Evolutionary conservation across 129 eudicot species (phyloP), one percentile per base, ranked within the genome.

Genomic region (Helianthus tuberosus): DNA sequence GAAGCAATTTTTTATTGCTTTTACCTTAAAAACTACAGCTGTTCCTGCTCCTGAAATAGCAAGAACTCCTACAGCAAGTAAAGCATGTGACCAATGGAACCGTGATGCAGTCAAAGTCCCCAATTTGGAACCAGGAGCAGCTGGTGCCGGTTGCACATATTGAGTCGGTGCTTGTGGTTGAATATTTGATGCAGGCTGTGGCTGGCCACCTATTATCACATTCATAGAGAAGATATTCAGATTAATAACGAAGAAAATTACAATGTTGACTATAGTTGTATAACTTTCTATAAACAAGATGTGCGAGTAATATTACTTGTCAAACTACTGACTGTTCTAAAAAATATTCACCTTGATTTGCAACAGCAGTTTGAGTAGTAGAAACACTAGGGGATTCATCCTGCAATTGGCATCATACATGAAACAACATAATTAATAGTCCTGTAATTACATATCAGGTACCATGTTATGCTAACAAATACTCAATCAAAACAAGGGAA

Each of bases 21-120:
- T 55, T 82, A 91, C 99, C 96, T 91, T 91, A 52, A 94, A 83
- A 58, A 94, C 79, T 52, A 94, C 79, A 49, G 87, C 88, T 7
- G 97, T 94, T 71, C 97, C 99, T 76, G 99, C 99, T 59, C 99
- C 97, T 52, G 97, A 88, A 35, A 82, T 66, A 48, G 97, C 93
- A 71, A 94, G 78, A 64, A 94, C 83, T 41, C 99, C 91, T 15
- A 94, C 83, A 41, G 93, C 97, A 85, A 88, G 80, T 68, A 94
- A 14, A 78, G 89, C 96, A 75, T 91, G 93, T 53, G 89, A 85
- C 99, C 99, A 94, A 64, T 89, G 89, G 71, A 90, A 85, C 36
- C 79, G 79, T 39, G 87, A 79, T 53, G 70, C 54, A 59, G 75
- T 44, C 68, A 75, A 66, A 51, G 64, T 69, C 77, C 96, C 86